A percentile compares a stretch with the other conserved stretches of the same genome.
Evolutionary conservation across 495 filamentous ascomycete species (phyloP).

Genomic region (Collariella sp.): DNA sequence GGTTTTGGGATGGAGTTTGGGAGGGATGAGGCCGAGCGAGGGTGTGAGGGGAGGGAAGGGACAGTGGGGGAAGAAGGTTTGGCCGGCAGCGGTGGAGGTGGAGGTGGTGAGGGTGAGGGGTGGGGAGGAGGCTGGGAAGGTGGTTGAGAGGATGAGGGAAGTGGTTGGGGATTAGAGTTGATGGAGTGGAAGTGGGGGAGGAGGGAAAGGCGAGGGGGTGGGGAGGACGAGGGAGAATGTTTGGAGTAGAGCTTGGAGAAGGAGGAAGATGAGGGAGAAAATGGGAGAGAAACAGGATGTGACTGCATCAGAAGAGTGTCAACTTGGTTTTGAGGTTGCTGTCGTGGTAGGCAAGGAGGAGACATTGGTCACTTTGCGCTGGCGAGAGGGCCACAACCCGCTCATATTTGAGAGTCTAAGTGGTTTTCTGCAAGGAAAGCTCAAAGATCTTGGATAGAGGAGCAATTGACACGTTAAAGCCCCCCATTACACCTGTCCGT

Average conservation of each 20-base stretch:
- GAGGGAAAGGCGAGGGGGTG: constrained; percentile 25
- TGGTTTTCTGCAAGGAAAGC: constrained; percentile 51
- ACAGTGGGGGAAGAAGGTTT: constrained; percentile 45
- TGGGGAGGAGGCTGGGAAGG: constrained; percentile 2
- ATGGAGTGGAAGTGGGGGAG: constrained; percentile 37
- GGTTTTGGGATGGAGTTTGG: constrained; percentile 84
- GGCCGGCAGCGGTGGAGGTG: constrained; percentile 47
- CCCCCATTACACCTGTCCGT: background rate
- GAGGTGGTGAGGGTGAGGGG: constrained; percentile 11
- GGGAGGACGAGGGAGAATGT: constrained; percentile 37
- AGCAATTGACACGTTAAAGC: background rate
- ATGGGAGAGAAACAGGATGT: background rate
- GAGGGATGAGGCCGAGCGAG: constrained; percentile 54
- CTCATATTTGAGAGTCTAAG: constrained; percentile 83
- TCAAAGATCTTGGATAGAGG: constrained; percentile 11
- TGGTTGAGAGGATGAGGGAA: constrained; percentile 15
- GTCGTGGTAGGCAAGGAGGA: constrained; percentile 14
- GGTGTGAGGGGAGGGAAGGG: constrained; percentile 48
- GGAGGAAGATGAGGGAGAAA: constrained; percentile 23
- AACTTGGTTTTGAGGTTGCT: constrained; percentile 21
- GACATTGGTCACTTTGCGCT: constrained; percentile 48
- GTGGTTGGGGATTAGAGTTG: constrained; percentile 50
- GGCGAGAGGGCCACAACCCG: constrained; percentile 67
- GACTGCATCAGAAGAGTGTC: constrained; percentile 8
- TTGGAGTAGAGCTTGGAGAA: constrained; percentile 44